These are phyloP conservation scores for Sisymbrium irio DNA, from an alignment of 345 rosid species.

Conservation along the genomic window DNA sequence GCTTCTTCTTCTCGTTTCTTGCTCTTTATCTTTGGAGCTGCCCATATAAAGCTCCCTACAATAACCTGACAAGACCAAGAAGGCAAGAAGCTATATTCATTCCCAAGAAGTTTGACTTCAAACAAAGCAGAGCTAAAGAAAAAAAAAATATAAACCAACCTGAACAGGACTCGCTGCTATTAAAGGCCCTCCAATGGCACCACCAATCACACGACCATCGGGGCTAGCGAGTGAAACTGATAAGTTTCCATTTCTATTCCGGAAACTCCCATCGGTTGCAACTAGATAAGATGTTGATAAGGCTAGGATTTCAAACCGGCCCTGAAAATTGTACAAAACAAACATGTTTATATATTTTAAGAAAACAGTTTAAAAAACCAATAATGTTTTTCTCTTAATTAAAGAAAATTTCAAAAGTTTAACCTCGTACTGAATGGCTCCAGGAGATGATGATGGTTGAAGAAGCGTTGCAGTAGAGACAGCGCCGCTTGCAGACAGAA, in stretches of 20 bases:
- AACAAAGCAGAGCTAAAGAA: neutral
- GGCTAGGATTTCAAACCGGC: slow-evolving; percentile 83
- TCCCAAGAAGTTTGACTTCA: neutral
- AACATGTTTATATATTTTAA: neutral
- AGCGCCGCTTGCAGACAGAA: slow-evolving; percentile 89
- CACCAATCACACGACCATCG: slow-evolving; percentile 92
- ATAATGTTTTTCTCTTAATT: neutral
- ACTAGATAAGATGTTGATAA: slow-evolving; percentile 72
- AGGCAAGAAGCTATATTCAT: slow-evolving; percentile 9
- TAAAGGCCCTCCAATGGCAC: slow-evolving; percentile 87
- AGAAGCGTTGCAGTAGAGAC: slow-evolving; percentile 84
- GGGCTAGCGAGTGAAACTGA: slow-evolving; percentile 93
- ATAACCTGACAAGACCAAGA: slow-evolving; percentile 53
- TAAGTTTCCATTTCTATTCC: slow-evolving; percentile 64
- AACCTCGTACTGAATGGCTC: slow-evolving; percentile 89
- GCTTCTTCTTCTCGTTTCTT: slow-evolving; percentile 55
- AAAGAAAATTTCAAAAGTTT: neutral
- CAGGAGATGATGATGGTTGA: slow-evolving; percentile 75
- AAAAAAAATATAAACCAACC: slow-evolving; percentile 31
- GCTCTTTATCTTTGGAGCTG: slow-evolving; percentile 68
- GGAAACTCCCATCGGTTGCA: slow-evolving; percentile 45
- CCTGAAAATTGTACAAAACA: slow-evolving; percentile 48
- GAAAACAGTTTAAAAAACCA: neutral
- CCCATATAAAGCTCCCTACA: slow-evolving; percentile 90
- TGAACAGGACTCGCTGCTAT: slow-evolving; percentile 91